Percentiles rank a stretch among this genome's conserved stretches.
Conservation (phyloP, 1,284 basidiomycete species). For the Ganoderma leucocontextum region DNA sequence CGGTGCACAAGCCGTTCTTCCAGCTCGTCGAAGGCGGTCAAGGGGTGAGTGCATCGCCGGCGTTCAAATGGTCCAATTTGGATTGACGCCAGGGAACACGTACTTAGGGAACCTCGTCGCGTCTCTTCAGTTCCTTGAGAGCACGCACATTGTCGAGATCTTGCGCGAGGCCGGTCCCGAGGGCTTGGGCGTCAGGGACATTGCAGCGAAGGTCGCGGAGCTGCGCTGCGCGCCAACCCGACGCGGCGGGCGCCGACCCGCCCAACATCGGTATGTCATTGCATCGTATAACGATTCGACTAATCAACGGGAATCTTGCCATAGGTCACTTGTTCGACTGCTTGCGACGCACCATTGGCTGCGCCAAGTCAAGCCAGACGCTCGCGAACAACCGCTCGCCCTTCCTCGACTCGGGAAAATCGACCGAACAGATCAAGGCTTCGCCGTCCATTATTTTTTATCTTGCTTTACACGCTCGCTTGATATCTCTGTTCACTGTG, state of each 20-base stretch:
- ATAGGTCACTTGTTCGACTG: conserved; percentile 70
- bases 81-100: neutral
- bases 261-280: conserved; percentile 23
- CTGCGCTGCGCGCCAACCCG: conserved; percentile 17
- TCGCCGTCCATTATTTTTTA: conserved; percentile 42
- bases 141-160: no score
- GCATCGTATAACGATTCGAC: no score
- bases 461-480: no score
- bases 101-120: conserved; percentile 78
- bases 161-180: no score
- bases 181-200: conserved; percentile 65
- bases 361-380: conserved; percentile 67
- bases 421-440: conserved; percentile 45
- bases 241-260: conserved; percentile 19
- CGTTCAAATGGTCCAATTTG: neutral
- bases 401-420: conserved; percentile 69
- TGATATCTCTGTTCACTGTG: neutral
- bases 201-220: conserved; percentile 46
- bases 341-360: conserved; percentile 77
- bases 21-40: conserved; percentile 66
- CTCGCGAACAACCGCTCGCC: conserved; percentile 74
- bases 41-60: conserved; percentile 54
- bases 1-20: conserved; percentile 71
- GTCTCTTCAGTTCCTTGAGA: conserved; percentile 72
- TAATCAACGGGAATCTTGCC: neutral